phyloP scores from a whole-genome alignment of 208 protist genomes.

The Leptomonas seymouri region DNA sequence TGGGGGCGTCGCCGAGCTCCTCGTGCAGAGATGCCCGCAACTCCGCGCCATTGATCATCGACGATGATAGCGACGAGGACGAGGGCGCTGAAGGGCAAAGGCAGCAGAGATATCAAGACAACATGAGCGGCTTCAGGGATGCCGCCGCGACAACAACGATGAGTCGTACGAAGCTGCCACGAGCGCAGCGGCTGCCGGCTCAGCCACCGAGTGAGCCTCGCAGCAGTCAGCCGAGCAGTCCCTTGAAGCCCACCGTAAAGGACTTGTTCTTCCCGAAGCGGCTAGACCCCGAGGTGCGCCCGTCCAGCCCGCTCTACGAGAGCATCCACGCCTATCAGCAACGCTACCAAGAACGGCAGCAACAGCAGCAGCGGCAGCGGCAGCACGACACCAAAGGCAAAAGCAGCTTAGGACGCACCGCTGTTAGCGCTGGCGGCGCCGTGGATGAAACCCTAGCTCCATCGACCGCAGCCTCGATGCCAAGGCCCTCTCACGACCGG shows the following conservation, averaged over 20 bases:
- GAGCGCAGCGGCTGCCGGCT: background rate
- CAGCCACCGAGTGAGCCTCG: background rate
- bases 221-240: conserved; percentile 1
- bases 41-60: background rate
- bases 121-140: background rate
- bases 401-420: background rate
- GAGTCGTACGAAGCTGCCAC: background rate
- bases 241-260: conserved; percentile 17
- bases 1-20: background rate
- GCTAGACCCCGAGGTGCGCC: conserved; percentile 28
- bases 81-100: conserved; percentile 2
- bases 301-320: conserved; percentile 29
- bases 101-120: background rate
- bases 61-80: conserved; percentile 15
- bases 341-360: conserved; percentile 23
- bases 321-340: conserved; percentile 40
- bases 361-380: no score
- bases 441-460: no score
- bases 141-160: no score
- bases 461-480: no score
- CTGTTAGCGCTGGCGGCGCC: background rate
- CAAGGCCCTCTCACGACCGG: no score
- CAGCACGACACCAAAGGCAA: no score
- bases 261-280: conserved; percentile 33
- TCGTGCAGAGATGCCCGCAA: background rate